Base-by-base conservation (phyloP, 495 filamentous ascomycete genomes). In the Xylaria longipes region DNA sequence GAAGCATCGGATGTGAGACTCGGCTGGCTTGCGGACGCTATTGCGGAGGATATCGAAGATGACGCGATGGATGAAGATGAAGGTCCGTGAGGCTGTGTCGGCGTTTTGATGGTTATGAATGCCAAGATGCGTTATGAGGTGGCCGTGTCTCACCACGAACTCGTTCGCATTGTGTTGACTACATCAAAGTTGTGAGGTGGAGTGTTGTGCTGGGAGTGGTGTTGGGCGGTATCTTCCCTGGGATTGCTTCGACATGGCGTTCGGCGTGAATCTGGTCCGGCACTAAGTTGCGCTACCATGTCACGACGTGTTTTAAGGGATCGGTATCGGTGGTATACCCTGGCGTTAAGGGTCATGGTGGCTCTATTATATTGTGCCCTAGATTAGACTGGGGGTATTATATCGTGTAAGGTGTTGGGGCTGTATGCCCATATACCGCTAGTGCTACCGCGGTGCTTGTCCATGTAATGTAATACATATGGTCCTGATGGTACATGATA, bases 1-100 rank as follows among this genome's bases (percentile, higher is more conserved):
- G 79, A 78, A n/a, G 66, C 79, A 57, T 84, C 83, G 27, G 82
- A 70, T 58, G 72, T 62, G 81, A 86, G 74, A 70, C 79, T 84
- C 63, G 76, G 71, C 68, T 72, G 72, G 41, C 66, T 85, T 45
- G 69, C 80, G 12, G 76, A 79, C 3, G 73, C 78, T 4, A 73
- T 81, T 27, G 78, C 79, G 35, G 60, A 80, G 14, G 72, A 73
- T 62, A 70, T 78, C 46, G 74, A 43, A 25, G 78, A 73, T n/a
- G 78, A 74, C 2, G 68, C 39, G 33, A 73, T 71, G 27, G 76
- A 66, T 70, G 73, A 72, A 68, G 61, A 78, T 62, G 25, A 72
- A 80, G 50, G 72, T 69, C 65, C 73, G 48, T 48, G 72, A 75
- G 15, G 14, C 20, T 46, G 22, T 39, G 6, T 33, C 57, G 20